Base-by-base conservation (phyloP, 192 early-diverging fungal genomes). In the Spizellomyces sp. region DNA sequence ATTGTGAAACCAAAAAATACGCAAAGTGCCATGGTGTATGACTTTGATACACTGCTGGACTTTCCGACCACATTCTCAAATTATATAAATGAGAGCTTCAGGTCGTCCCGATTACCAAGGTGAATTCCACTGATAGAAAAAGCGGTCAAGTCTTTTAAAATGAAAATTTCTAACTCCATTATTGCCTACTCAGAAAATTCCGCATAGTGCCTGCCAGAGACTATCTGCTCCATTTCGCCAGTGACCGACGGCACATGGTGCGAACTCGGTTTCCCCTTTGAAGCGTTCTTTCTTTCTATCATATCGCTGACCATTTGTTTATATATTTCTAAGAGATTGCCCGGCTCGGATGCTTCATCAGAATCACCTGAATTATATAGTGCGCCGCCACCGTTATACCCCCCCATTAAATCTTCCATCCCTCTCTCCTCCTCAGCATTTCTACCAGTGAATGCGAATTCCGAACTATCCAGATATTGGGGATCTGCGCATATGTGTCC, bases 181-280 rank as follows among this genome's bases (percentile, higher is more conserved):
- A 19, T 7, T 48, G 64, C n/a, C 6, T 65, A n/a, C 45, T 48
- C 15, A 48, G 64, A 48, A 65, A 48, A 4, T 70, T 70, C 27
- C 58, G 69, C 22, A 47, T 70, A 4, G 47, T 70, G 4, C 15
- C 58, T 7, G 58, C 58, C 8, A 15, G 7, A 9, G 45, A 60
- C 17, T 70, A 63, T 36, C 45, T 70, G 2, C 7, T n/a, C 8
- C 22, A 43, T 47, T 70, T 70, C 47, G 45, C 58, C 36, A 70
- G 69, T 46, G 69, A 70, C 59, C 36, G 69, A 27, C 41, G 69
- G n/a, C 69, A 70, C 48, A 70, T 70, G 69, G 54, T 56, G 22
- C 22, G 54, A n/a, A 4, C 3, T 36, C 27, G 27, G 27, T 36
- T 36, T 36, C 27, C 27, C 27, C 27, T 36, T 3, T 36, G 1